A percentile compares a stretch with the other conserved stretches of the same genome.
These are phyloP conservation scores for Papiliotrema nemorosa DNA, from an alignment of 1,284 basidiomycete species.

Conservation along the genomic window DNA sequence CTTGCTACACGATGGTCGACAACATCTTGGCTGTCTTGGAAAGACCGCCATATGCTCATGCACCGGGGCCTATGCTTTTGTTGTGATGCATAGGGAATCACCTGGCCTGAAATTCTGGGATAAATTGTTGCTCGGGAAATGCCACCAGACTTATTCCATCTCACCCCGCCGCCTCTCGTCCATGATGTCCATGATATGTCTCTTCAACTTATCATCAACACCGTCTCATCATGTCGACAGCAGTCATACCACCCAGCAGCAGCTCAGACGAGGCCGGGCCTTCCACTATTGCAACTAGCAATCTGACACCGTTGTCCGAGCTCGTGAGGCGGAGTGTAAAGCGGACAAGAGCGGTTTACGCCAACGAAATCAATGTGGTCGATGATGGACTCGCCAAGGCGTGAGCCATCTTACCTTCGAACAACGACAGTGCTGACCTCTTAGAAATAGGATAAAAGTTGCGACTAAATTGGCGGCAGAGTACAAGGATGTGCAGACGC, in stretches of 20 bases:
- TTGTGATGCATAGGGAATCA: no score
- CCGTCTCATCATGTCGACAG: slow-evolving; percentile 18
- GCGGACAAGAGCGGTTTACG: slow-evolving; percentile 50
- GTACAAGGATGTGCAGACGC: slow-evolving; percentile 78
- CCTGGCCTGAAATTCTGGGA: not conserved
- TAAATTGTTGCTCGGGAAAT: not conserved
- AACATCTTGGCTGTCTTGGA: no score
- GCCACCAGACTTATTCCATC: not conserved
- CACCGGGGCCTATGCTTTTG: no score
- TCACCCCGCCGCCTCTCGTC: not conserved
- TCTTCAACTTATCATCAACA: no score
- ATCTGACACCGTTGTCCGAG: slow-evolving; percentile 43
- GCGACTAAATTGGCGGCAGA: slow-evolving; percentile 73
- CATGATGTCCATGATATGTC: not conserved
- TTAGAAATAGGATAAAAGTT: slow-evolving; percentile 52
- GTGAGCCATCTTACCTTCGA: slow-evolving; percentile 28
- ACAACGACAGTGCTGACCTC: no score
- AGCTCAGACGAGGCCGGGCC: slow-evolving; percentile 26
- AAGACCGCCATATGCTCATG: no score
- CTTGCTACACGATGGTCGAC: no score
- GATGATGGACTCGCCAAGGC: slow-evolving; percentile 44
- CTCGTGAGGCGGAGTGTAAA: slow-evolving; percentile 48
- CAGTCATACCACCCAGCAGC: slow-evolving; percentile 12
- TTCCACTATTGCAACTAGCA: slow-evolving; percentile 11
- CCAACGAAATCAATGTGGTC: slow-evolving; percentile 33